A percentile compares a stretch with the other conserved stretches of the same genome.
These are phyloP conservation scores for Aureobasidium sp. DNA, from an alignment of 2,329 filamentous ascomycete genomes.

Conservation along the genomic window DNA sequence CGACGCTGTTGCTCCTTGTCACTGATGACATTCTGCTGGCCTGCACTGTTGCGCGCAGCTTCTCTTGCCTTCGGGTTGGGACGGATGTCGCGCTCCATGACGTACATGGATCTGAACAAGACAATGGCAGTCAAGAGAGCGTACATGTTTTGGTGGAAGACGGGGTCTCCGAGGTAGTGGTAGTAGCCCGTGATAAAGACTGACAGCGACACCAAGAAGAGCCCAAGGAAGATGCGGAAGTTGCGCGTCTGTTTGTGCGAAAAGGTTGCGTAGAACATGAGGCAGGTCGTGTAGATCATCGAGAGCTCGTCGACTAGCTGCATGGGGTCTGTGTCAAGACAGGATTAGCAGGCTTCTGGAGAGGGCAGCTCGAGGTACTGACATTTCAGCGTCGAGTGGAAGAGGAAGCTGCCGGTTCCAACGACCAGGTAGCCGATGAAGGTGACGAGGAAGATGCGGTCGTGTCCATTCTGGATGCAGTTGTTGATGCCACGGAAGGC, in stretches of 20 bases:
- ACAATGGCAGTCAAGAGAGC: conserved; percentile 64
- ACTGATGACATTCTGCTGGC: not conserved
- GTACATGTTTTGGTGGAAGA: conserved; percentile 77
- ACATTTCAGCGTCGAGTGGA: conserved; percentile 59
- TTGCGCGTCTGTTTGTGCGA: conserved; percentile 54
- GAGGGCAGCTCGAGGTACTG: conserved; percentile 23
- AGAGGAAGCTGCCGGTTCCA: conserved; percentile 55
- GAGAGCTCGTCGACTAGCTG: conserved; percentile 64
- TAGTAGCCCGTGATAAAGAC: conserved; percentile 72
- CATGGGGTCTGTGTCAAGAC: conserved; percentile 51
- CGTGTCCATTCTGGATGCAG: conserved; percentile 66
- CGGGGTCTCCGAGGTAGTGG: conserved; percentile 71
- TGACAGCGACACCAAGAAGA: conserved; percentile 47
- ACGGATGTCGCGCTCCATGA: conserved; percentile 63
- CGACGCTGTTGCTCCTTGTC: conserved; percentile 37
- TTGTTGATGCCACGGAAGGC: conserved; percentile 68
- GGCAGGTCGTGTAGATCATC: conserved; percentile 65
- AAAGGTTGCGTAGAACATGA: conserved; percentile 69
- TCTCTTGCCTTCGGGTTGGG: conserved; percentile 45
- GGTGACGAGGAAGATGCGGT: conserved; percentile 64
- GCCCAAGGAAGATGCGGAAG: conserved; percentile 49
- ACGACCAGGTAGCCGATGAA: conserved; percentile 57
- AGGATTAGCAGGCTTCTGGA: not conserved
- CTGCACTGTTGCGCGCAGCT: conserved; percentile 27
- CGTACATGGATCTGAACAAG: conserved; percentile 65